Percentiles rank a stretch among this genome's conserved stretches.
phyloP scores from a whole-genome alignment of 306 rosid species.

The Pachyrhizus erosus region DNA sequence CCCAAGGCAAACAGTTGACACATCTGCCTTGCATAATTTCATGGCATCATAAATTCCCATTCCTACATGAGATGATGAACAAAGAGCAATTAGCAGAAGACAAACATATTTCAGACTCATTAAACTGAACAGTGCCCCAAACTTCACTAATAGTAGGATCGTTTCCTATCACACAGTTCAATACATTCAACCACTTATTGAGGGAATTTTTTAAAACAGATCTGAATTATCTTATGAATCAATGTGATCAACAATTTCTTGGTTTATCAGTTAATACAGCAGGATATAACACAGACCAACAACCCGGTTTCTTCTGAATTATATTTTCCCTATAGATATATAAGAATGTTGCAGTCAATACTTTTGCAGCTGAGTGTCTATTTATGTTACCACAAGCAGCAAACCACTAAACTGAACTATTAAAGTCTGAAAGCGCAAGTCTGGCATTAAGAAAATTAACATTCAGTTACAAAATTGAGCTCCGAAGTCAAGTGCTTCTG shows the following conservation, averaged over 20 bases:
- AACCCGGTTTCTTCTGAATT: not conserved
- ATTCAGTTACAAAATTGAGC: slow-evolving; percentile 19
- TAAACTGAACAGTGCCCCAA: not conserved
- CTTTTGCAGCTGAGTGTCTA: not conserved
- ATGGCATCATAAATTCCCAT: slow-evolving; percentile 99
- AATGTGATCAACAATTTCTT: slow-evolving; percentile 10
- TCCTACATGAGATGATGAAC: slow-evolving; percentile 55
- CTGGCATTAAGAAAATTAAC: not conserved
- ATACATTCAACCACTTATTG: not conserved
- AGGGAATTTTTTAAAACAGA: slow-evolving; percentile 13
- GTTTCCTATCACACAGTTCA: slow-evolving; percentile 27
- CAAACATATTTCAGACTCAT: slow-evolving; percentile 12
- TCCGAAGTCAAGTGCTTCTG: slow-evolving; percentile 1
- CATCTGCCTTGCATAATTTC: slow-evolving; percentile 94
- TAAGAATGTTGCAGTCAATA: not conserved
- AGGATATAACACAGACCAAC: slow-evolving; percentile 1
- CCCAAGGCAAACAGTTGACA: slow-evolving; percentile 93
- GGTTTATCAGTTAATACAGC: not conserved
- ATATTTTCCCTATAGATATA: not conserved
- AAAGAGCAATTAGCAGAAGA: slow-evolving; percentile 34
- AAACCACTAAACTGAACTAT: not conserved
- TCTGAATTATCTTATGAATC: slow-evolving; percentile 9
- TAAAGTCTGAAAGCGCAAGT: not conserved
- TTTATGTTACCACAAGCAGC: slow-evolving; percentile 24
- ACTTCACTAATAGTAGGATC: not conserved